Base-by-base conservation (phyloP, 257 asterid genomes). In the Nicotiana noctiflora region DNA sequence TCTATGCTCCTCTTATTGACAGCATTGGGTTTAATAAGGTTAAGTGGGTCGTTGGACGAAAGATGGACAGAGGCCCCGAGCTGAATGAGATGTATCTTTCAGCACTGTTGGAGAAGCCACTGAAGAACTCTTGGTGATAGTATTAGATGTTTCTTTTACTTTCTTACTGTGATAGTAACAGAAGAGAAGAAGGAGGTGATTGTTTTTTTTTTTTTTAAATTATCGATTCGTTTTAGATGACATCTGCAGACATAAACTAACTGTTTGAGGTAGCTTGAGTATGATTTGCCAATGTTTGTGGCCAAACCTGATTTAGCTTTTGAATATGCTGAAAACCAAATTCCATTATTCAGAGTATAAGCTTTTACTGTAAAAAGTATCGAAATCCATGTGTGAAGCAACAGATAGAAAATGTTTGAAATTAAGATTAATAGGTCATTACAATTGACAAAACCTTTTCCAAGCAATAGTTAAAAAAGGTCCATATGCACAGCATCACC, bases 21-120 rank as follows among this genome's bases (percentile, higher is more conserved):
- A 89, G 92, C 74, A 86, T 91, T 23, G 97, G 97, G 14, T 91
- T 89, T 80, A 60, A 5, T 13, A 91, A 87, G 83, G 83, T 91
- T 82, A 87, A 82, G 84, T 91, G 95, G 97, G 86, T 80, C 32
- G 81, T 87, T 2, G 96, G 95, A 53, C 82, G 66, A 78, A 93
- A 91, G 85, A 79, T 90, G 9, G 92, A 90, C 18, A 81, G 94
- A 32, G 96, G 93, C 2, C 87, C 90, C 1, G 89, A 90, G 82
- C 83, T 88, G 19, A 86, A 85, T 57, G 97, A 91, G 88, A 87
- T 92, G 88, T 92, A 92, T 46, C 89, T 91, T 17, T 90, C 97
- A 4, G 93, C 94, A 14, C 80, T 92, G 72, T 81, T 92, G 82
- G 89, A 92, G 87, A 92, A 92, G 80, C 94, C 97, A 60, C 68